These are phyloP conservation scores for Picochlorum sp. DNA, from an alignment of 139 green algal genomes.

Conservation along the genomic window DNA sequence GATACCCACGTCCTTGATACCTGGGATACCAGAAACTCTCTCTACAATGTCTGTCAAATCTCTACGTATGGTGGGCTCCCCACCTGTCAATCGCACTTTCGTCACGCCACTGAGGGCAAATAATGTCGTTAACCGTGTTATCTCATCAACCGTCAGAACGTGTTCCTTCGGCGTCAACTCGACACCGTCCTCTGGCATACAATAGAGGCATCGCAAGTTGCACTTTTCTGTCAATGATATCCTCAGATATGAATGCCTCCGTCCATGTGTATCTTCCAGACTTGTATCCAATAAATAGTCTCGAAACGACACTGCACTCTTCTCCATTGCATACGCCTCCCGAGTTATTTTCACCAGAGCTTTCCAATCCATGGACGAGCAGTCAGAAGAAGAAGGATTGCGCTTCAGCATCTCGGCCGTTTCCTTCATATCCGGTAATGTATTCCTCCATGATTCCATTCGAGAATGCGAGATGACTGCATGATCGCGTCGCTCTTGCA, in stretches of 20 bases:
- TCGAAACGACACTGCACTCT: no score
- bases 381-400: no score
- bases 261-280: slow-evolving; percentile 44
- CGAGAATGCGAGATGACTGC: no score
- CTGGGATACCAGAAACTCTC: slow-evolving; percentile 43
- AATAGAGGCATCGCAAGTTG: slow-evolving; percentile 98
- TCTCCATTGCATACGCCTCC: no score
- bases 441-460: no score
- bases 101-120: slow-evolving; percentile 77
- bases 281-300: no score
- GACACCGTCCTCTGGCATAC: slow-evolving; percentile 95
- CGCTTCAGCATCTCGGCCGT: no score
- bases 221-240: slow-evolving; percentile 97
- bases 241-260: slow-evolving; percentile 89
- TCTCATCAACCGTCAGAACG: slow-evolving; percentile 69
- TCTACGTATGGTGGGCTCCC: slow-evolving; percentile 87
- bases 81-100: slow-evolving; percentile 95
- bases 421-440: no score
- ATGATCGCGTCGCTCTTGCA: no score
- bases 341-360: no score
- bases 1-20: slow-evolving; percentile 68
- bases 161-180: slow-evolving; percentile 63
- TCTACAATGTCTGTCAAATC: slow-evolving; percentile 72
- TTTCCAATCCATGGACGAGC: no score
- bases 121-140: slow-evolving; percentile 61